phyloP scores from a whole-genome alignment of 306 rosid species.

The Cicer arietinum region DNA sequence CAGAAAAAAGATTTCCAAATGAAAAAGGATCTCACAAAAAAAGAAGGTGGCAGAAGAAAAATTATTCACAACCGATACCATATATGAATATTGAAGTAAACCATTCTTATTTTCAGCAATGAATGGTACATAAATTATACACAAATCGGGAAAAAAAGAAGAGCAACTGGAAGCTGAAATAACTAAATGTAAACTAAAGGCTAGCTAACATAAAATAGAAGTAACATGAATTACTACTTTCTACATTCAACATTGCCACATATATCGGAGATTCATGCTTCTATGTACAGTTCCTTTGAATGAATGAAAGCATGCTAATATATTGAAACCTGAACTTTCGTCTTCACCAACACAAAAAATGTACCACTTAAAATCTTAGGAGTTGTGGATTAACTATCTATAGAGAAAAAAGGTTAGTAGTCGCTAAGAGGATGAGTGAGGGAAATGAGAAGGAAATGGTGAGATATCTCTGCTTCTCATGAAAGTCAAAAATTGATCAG shows the following conservation, averaged over 20 bases:
- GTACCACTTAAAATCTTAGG: not conserved
- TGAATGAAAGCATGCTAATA: not conserved
- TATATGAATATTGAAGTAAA: too few species aligned
- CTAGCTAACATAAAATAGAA: not conserved
- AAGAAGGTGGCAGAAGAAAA: too few species aligned
- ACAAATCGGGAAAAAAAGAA: too few species aligned
- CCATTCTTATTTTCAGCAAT: too few species aligned
- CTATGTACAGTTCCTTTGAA: not conserved
- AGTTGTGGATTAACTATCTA: not conserved
- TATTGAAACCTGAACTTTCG: not conserved
- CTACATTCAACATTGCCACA: too few species aligned
- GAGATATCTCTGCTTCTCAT: slow-evolving; percentile 66
- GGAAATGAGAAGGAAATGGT: slow-evolving; percentile 44
- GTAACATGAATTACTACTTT: not conserved
- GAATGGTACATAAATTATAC: too few species aligned
- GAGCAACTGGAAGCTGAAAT: not conserved
- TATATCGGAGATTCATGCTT: not conserved
- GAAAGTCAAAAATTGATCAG: slow-evolving; percentile 73
- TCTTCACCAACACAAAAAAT: slow-evolving; percentile 3
- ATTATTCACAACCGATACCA: too few species aligned
- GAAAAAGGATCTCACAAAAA: too few species aligned
- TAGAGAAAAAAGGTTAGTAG: not conserved
- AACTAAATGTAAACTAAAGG: not conserved
- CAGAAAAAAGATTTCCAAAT: too few species aligned
- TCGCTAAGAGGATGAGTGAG: slow-evolving; percentile 9